Percentiles rank a stretch among this genome's conserved stretches.
Conservation (phyloP, 73 alveolate genomes). For the Uronychia setigera region DNA sequence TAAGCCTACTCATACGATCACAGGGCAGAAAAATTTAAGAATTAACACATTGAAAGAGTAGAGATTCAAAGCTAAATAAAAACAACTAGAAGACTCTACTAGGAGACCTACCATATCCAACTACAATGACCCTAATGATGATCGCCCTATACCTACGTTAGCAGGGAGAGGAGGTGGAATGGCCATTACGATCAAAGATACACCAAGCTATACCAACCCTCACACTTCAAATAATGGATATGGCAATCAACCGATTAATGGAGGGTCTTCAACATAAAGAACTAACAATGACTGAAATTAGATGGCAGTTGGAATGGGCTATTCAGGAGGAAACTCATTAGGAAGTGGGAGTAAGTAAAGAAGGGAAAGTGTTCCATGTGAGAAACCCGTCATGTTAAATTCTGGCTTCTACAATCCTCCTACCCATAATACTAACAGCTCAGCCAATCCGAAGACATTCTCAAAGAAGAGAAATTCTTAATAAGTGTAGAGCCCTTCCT, state of each 20-base stretch:
- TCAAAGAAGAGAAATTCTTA: background rate
- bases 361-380: background rate
- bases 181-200: no score
- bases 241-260: no score
- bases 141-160: background rate
- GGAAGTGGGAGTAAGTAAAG: no score
- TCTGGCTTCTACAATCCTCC: background rate
- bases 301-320: no score
- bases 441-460: background rate
- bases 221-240: no score
- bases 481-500: background rate
- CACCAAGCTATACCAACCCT: no score
- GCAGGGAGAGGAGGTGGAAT: no score
- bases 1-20: background rate
- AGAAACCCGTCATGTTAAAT: background rate
- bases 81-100: background rate
- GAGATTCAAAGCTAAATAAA: background rate
- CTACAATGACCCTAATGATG: background rate
- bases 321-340: no score
- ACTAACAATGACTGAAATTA: no score
- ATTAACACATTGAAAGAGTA: background rate
- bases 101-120: background rate
- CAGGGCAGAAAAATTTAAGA: background rate
- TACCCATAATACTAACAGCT: background rate
- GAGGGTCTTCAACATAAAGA: no score